Percentiles rank a stretch among this genome's conserved stretches.
Conservation (phyloP, 2,329 filamentous ascomycete species). For the Periconia sp. region DNA sequence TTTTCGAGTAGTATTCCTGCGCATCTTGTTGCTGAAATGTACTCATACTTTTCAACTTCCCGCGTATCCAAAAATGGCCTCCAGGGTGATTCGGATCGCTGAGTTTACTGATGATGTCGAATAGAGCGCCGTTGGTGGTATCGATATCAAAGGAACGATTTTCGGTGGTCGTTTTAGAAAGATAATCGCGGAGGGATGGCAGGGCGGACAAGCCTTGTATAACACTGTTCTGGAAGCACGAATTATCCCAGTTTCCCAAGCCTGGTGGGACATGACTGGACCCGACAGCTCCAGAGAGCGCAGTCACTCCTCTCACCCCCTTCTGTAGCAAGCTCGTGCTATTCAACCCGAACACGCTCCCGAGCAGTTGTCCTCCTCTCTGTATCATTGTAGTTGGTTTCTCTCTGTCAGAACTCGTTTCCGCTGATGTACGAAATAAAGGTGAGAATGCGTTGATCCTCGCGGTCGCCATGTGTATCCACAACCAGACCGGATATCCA, state of each 20-base stretch:
- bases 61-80: conserved; percentile 77
- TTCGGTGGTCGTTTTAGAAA: conserved; percentile 44
- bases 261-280: conserved; percentile 55
- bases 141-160: conserved; percentile 42
- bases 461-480: conserved; percentile 47
- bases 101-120: conserved; percentile 68
- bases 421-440: conserved; percentile 6
- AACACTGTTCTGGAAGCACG: conserved; percentile 96
- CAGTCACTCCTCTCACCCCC: conserved; percentile 32
- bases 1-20: conserved; percentile 92
- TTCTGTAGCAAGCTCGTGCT: conserved; percentile 40
- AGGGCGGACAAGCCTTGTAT: conserved; percentile 79
- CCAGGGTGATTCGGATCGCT: conserved; percentile 72
- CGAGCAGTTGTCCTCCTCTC: conserved; percentile 25
- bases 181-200: conserved; percentile 66
- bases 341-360: conserved; percentile 42
- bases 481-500: conserved; percentile 47
- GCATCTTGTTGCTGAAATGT: conserved; percentile 97
- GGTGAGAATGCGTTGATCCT: conserved; percentile 9
- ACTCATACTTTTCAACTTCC: conserved; percentile 84
- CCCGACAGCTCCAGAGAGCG: conserved; percentile 38
- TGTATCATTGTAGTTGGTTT: conserved; percentile 22
- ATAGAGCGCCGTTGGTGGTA: conserved; percentile 58
- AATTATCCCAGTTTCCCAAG: conserved; percentile 89
- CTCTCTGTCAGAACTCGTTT: conserved; percentile 7